Base-by-base conservation (phyloP, 2,329 filamentous ascomycete genomes). In the Aspergillus hiratsukae region DNA sequence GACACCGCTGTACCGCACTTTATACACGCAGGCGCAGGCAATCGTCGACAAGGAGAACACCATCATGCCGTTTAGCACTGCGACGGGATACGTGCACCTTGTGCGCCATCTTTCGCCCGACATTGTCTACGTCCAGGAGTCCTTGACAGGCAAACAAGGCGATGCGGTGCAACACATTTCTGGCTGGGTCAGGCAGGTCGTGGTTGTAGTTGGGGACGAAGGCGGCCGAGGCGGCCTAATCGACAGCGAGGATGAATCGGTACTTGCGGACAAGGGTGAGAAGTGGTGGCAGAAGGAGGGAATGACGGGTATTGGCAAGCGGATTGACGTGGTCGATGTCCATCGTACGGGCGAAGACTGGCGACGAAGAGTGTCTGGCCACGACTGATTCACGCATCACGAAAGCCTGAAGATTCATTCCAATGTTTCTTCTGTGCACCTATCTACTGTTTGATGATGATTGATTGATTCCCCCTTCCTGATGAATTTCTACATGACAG, bases 241-340 rank as follows among this genome's bases (percentile, higher is more conserved):
- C 6, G 91, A 95, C 70, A 94, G 89, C 64, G 90, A 95, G 51
- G 81, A 82, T 46, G 80, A 81, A 60, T 75, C 69, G 14, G 67
- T 68, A 11, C 64, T 75, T 53, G 73, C 64, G 2, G 72, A 71
- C 27, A 69, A 70, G 37, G 68, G 66, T 27, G 75, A 77, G 55
- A 72, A 67, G 55, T 78, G 73, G 75, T 91, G 86, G 59, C 88
- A 88, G 72, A 83, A 83, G 53, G 85, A 91, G 55, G 88, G 91
- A 48, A 84, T 90, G 57, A 91, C 95, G 25, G 92, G 93, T 2
- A 80, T 92, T 56, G 93, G 93, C 17, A 88, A 94, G 69, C 90
- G 91, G 3, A 87, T 97, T 28, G 86, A 96, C 41, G 86, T 97
- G 19, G 91, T 97, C 3, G 93, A 97, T 72, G 88, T 87, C 31